phyloP scores from a whole-genome alignment of 148 eudicot species.

The Vaccinium corymbosum region DNA sequence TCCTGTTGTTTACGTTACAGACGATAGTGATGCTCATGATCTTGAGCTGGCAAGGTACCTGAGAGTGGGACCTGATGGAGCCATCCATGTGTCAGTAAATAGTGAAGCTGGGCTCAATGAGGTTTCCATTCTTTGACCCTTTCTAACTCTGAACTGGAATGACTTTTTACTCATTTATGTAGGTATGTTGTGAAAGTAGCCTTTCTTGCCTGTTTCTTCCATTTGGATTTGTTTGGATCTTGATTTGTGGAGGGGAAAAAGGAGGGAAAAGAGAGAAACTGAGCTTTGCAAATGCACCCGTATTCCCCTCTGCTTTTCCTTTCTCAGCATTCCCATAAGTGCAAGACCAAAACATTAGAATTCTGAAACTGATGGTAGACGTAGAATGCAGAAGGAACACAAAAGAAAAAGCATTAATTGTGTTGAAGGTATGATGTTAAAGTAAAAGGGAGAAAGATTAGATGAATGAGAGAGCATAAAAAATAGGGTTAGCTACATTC shows the following conservation, averaged over 20 bases:
- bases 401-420: background rate
- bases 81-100: constrained; percentile 74
- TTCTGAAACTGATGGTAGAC: background rate
- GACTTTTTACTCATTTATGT: no score
- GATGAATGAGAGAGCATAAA: background rate
- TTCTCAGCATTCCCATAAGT: background rate
- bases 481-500: background rate
- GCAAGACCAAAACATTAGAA: background rate
- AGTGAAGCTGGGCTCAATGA: constrained; percentile 63
- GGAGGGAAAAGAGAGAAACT: background rate
- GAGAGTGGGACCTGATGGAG: constrained; percentile 72
- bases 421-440: background rate
- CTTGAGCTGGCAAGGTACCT: constrained; percentile 65
- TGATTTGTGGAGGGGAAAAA: background rate
- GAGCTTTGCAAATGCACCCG: background rate
- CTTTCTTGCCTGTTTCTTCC: constrained; percentile 4
- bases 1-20: constrained; percentile 54
- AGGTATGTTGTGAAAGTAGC: background rate
- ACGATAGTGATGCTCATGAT: constrained; percentile 44
- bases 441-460: background rate
- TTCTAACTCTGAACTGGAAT: background rate
- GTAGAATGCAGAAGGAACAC: background rate
- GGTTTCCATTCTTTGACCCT: constrained; percentile 38
- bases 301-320: background rate
- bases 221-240: background rate